Evolutionary conservation across 345 rosid genomes (phyloP).

Genomic region (Noccaea bulbosa): DNA sequence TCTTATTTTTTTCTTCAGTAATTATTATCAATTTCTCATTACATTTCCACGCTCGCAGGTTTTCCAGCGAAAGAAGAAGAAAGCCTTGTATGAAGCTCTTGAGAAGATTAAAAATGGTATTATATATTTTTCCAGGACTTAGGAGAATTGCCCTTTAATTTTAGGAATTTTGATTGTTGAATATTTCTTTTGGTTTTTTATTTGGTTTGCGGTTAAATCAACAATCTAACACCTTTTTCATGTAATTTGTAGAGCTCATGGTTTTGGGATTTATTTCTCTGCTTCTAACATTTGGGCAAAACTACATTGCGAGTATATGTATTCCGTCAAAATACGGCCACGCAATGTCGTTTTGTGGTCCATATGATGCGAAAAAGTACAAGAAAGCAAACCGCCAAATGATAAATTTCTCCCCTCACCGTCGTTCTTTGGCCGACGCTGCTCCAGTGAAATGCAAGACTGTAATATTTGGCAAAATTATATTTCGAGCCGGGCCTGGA

Average conservation of each 20-base stretch:
- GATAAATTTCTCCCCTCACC: not conserved
- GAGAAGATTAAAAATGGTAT: constrained; percentile 78
- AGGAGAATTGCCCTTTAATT: no score
- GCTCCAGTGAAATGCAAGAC: constrained; percentile 6
- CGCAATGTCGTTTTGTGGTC: constrained; percentile 76
- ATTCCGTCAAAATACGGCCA: constrained; percentile 53
- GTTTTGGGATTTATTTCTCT: constrained; percentile 88
- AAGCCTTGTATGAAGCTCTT: constrained; percentile 75
- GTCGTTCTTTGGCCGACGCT: constrained; percentile 44
- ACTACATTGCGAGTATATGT: constrained; percentile 63
- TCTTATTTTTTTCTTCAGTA: not conserved
- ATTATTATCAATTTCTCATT: not conserved
- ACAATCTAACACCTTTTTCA: no score
- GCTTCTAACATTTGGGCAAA: constrained; percentile 73
- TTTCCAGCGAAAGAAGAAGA: constrained; percentile 54
- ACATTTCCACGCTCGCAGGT: constrained; percentile 40
- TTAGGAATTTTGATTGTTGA: no score
- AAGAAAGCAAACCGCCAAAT: not conserved
- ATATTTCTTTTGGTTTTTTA: no score
- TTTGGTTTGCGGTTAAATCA: not conserved
- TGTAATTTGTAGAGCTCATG: constrained; percentile 69
- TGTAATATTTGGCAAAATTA: constrained; percentile 23
- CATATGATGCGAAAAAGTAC: not conserved
- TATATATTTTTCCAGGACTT: no score
- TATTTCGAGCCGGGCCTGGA: no score